Evolutionary conservation across 129 eudicot genomes (phyloP), one percentile per base, ranked within the genome.

Genomic region (Centaurea solstitialis): DNA sequence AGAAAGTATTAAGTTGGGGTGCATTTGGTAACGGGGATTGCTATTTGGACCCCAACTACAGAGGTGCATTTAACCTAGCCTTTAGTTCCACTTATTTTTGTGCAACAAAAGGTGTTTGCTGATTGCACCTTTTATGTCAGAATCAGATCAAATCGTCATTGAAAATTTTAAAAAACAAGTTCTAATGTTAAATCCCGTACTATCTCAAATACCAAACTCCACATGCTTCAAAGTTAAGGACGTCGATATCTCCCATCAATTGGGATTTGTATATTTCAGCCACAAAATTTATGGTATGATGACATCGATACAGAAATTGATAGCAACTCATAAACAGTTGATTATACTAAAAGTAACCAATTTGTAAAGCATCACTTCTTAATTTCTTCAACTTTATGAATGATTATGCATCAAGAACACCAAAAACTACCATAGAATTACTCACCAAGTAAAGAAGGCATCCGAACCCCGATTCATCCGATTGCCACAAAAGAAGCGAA

Each of bases 391-490:
- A 47, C 6, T n/a, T 67, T 74, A 11, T 65, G 2, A 3, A 65
- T 18, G 20, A 41, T 67, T 45, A 72, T 80, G 66, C 35, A 65
- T 40, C 20, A 39, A 47, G 40, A 76, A 74, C 47, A 33, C 9
- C 47, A 11, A 70, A 23, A 70, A 1, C 7, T 24, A 50, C 5
- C 75, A 76, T 76, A 38, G 17, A 74, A 79, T 1, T 69, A 62
- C 93, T 93, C 84, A 93, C 98, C 98, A 93, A 85, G 83, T 93
- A 93, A 26, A 93, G 93, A 74, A 95, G 88, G 76, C 99, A 95
- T 20, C 98, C 94, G 9, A 95, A 72, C 37, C 99, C 98, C 4
- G 99, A 95, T 87, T 95, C 99, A 84, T 95, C 99, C 0, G 98
- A 91, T 39, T 90, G 97, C 99, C 98, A 95, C 74, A 95, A 84